Base-by-base conservation (phyloP, 768 basidiomycete species). In the Boletus vinaceobasis region DNA sequence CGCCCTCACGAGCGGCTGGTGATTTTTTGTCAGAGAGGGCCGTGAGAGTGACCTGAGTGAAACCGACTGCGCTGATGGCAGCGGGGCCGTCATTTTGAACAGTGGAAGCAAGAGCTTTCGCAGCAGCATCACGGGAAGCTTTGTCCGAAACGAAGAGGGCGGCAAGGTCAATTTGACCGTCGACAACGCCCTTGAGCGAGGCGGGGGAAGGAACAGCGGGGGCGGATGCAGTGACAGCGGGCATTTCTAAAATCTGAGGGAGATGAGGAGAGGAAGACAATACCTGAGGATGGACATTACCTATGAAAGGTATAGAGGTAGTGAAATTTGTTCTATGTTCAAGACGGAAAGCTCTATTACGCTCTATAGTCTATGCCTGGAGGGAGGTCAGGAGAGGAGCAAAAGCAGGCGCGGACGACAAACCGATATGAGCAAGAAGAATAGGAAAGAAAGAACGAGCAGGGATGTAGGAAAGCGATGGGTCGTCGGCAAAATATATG, bases 1-100 rank as follows among this genome's bases (percentile, higher is more conserved):
- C 94, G 63, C 87, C 91, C 74, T 98, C 91, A 70, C 95, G 93
- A 60, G 88, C 83, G 58, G 87, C 88, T 49, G 93, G 87, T 17
- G 88, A 90, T 79, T 95, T 97, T 84, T 98, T 98, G 85, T 97
- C 93, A 73, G 78, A 79, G 60, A 97, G 85, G 50, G 92, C 93
- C 79, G 88, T 90, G 73, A 91, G 65, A 59, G 84, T 73, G 64
- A 90, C 88, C 51, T 86, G 86, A 36, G 74, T 75, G 75, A 95
- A 87, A 59, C 80, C 85, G 58, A 83, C 75, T 58, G 84, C 77
- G 56, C 79, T 77, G 68, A 97, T 82, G 71, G 84, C 85, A 57
- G 83, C 74, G 60, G 90, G 88, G 69, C 93, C 93, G 53, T 90
- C 83, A 76, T 91, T 91, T 85, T 92, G 83, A 61, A 83, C 85